These are phyloP conservation scores for Aspergillus pseudoterreus DNA, from an alignment of 2,329 filamentous ascomycete species.

Conservation along the genomic window DNA sequence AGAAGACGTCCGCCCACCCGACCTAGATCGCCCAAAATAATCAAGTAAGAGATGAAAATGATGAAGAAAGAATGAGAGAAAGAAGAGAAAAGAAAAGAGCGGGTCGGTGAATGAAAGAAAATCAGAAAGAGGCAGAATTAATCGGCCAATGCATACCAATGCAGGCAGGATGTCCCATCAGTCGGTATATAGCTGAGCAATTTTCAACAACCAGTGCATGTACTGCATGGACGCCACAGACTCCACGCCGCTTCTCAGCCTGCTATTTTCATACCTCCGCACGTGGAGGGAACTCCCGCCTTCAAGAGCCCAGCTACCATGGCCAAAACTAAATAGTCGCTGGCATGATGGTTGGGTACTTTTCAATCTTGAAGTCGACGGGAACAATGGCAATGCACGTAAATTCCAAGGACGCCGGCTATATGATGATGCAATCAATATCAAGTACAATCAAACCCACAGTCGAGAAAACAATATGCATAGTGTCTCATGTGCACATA, in stretches of 20 bases:
- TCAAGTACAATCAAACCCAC: constrained; percentile 10
- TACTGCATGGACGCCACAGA: constrained; percentile 1
- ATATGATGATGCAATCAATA: constrained; percentile 16
- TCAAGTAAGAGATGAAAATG: constrained; percentile 3
- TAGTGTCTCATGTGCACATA: background rate
- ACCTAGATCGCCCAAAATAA: constrained; percentile 1
- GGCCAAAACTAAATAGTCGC: constrained; percentile 4
- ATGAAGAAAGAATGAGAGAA: background rate
- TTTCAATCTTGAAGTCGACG: constrained; percentile 6
- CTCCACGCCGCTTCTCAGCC: constrained; percentile 4
- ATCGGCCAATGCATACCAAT: constrained; percentile 8
- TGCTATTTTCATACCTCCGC: background rate
- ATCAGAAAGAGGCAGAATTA: background rate
- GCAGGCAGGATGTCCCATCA: background rate
- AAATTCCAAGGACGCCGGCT: constrained; percentile 19
- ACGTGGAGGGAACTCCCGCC: background rate
- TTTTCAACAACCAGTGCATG: constrained; percentile 4
- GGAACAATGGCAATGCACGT: constrained; percentile 7
- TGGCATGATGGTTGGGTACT: constrained; percentile 9
- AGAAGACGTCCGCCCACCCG: constrained; percentile 7
- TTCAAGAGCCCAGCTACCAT: background rate
- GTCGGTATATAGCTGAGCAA: background rate
- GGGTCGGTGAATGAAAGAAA: background rate
- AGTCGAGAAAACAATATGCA: constrained; percentile 12
- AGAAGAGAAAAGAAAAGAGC: constrained; percentile 2